Conservation (phyloP, 148 eudicot genomes). For the Rhododendron kiyosumense region DNA sequence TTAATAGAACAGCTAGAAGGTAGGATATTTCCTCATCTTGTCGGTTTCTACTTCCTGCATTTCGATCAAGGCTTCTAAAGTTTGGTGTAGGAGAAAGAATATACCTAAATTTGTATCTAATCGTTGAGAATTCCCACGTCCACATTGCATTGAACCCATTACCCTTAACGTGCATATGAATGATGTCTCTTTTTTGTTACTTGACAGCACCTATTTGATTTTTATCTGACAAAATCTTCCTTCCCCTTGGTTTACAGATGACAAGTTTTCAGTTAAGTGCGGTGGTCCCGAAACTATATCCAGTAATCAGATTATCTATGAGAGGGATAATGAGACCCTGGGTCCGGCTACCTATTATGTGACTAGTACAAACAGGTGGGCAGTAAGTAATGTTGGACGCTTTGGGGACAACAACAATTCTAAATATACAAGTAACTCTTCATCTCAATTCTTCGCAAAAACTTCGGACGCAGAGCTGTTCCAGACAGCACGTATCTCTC, state of each 20-base stretch:
- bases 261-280: conserved; percentile 63
- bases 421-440: conserved; percentile 22
- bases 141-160: background rate
- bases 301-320: conserved; percentile 34
- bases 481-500: conserved; percentile 64
- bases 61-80: background rate
- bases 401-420: conserved; percentile 32
- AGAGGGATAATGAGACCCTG: conserved; percentile 48
- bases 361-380: conserved; percentile 51
- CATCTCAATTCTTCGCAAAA: conserved; percentile 36
- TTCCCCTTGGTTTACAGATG: conserved; percentile 42
- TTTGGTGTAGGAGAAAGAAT: background rate
- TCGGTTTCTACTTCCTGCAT: background rate
- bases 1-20: background rate
- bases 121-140: background rate
- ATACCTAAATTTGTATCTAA: background rate
- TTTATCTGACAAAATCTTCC: background rate
- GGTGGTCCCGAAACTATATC: conserved; percentile 62
- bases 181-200: background rate
- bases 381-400: conserved; percentile 68
- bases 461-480: conserved; percentile 62
- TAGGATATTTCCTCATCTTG: background rate
- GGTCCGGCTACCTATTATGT: conserved; percentile 65
- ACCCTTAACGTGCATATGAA: background rate
- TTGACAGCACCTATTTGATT: background rate